Conservation (phyloP, 345 rosid species). For the Odontarrhena argentea region DNA sequence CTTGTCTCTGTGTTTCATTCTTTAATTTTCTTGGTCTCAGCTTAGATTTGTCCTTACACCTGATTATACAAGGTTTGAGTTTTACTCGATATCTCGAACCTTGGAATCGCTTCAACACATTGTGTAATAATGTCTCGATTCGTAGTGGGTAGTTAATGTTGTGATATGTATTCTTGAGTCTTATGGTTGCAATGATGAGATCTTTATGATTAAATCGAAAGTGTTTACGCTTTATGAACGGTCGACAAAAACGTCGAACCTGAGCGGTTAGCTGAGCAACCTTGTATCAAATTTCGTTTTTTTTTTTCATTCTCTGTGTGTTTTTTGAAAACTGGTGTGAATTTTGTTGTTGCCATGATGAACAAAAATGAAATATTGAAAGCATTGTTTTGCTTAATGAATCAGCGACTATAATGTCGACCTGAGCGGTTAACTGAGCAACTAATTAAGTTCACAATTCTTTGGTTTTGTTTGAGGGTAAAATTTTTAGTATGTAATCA, state of each 20-base stretch:
- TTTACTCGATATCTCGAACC: too few relatives aligned
- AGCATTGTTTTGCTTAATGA: slow-evolving; percentile 43
- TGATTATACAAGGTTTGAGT: too few relatives aligned
- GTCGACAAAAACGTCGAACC: slow-evolving; percentile 49
- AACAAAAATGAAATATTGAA: slow-evolving; percentile 6
- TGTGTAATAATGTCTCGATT: too few relatives aligned
- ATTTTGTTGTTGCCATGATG: slow-evolving; percentile 46
- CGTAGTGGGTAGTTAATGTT: background rate
- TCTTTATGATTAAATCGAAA: slow-evolving; percentile 29
- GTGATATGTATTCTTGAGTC: background rate
- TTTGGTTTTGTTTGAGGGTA: too few relatives aligned
- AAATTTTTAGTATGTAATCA: too few relatives aligned
- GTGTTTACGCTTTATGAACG: slow-evolving; percentile 48
- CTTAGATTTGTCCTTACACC: too few relatives aligned
- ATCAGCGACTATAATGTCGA: slow-evolving; percentile 16
- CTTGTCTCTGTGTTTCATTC: too few relatives aligned
- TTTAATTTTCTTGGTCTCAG: too few relatives aligned
- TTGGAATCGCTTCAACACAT: too few relatives aligned
- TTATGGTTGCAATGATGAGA: slow-evolving; percentile 56
- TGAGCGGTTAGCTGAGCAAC: slow-evolving; percentile 69
- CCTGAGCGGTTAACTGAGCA: too few relatives aligned
- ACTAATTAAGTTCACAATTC: too few relatives aligned
- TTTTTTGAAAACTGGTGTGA: background rate
- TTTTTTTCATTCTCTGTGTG: background rate
- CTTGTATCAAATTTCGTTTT: background rate